Evolutionary conservation across 2,329 filamentous ascomycete genomes (phyloP).

Genomic region (Fusarium citri): DNA sequence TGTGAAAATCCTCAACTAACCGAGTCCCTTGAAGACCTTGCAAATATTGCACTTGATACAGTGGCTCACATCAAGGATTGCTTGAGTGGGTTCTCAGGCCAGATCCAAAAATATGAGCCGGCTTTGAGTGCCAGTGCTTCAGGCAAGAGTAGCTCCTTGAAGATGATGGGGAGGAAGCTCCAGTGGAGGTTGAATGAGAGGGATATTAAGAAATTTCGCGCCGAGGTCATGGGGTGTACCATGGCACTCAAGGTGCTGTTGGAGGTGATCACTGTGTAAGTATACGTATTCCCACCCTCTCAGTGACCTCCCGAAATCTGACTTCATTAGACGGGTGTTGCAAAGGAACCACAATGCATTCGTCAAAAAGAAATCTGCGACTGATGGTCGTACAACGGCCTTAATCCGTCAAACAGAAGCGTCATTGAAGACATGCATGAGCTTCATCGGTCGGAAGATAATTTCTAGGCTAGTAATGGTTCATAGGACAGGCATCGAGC

Average conservation of each 20-base stretch:
- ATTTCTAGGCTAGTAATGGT: background rate
- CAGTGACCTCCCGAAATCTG: background rate
- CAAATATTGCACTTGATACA: background rate
- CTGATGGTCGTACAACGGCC: background rate
- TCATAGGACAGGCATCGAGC: background rate
- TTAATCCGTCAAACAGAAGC: background rate
- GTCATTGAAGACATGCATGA: background rate
- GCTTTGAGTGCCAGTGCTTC: background rate
- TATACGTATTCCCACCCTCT: background rate
- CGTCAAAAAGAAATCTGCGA: fast-evolving
- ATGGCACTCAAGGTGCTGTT: background rate
- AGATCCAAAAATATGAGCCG: background rate
- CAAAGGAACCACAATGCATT: background rate
- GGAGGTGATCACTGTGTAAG: background rate
- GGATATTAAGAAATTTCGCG: background rate
- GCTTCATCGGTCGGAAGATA: background rate
- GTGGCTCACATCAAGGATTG: background rate
- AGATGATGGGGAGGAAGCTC: background rate
- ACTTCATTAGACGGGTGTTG: background rate
- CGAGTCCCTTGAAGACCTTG: background rate
- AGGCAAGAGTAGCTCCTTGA: fast-evolving
- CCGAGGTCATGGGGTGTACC: background rate
- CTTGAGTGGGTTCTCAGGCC: background rate
- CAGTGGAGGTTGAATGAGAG: background rate
- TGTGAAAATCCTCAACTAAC: background rate